These are phyloP conservation scores for Paraconiothyrium brasiliense DNA, from an alignment of 2,329 filamentous ascomycete species.

Conservation along the genomic window DNA sequence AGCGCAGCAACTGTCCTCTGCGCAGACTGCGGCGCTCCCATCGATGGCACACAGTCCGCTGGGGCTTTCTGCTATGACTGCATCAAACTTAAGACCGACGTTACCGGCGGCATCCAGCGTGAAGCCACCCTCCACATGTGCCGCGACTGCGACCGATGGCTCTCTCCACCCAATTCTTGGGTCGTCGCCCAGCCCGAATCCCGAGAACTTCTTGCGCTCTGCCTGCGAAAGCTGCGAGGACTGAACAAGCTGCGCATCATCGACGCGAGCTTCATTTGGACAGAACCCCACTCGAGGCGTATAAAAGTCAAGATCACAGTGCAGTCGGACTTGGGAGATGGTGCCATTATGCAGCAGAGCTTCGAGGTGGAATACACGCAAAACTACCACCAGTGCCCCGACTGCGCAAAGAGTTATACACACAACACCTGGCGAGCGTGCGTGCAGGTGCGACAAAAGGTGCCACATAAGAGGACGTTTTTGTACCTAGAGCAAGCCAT, in stretches of 20 bases:
- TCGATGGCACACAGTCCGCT: conserved; percentile 81
- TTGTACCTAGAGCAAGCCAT: conserved; percentile 91
- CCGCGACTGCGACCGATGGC: conserved; percentile 90
- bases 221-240: conserved; percentile 85
- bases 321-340: conserved; percentile 74
- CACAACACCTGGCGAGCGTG: conserved; percentile 94
- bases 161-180: conserved; percentile 87
- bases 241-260: conserved; percentile 92
- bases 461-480: conserved; percentile 91
- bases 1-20: conserved; percentile 81
- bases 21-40: conserved; percentile 95
- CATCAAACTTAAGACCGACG: conserved; percentile 92
- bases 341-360: conserved; percentile 83
- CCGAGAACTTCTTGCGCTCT: conserved; percentile 89
- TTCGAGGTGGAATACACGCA: conserved; percentile 96
- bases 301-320: conserved; percentile 96
- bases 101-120: conserved; percentile 88
- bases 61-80: conserved; percentile 96
- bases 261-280: conserved; percentile 97
- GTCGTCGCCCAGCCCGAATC: conserved; percentile 85
- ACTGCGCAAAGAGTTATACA: conserved; percentile 89
- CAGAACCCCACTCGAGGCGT: conserved; percentile 91
- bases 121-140: conserved; percentile 92
- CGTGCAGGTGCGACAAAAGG: conserved; percentile 96
- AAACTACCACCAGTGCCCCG: conserved; percentile 90